phyloP scores from a whole-genome alignment of 2,329 filamentous ascomycete genomes.

The Aspergillus udagawae region DNA sequence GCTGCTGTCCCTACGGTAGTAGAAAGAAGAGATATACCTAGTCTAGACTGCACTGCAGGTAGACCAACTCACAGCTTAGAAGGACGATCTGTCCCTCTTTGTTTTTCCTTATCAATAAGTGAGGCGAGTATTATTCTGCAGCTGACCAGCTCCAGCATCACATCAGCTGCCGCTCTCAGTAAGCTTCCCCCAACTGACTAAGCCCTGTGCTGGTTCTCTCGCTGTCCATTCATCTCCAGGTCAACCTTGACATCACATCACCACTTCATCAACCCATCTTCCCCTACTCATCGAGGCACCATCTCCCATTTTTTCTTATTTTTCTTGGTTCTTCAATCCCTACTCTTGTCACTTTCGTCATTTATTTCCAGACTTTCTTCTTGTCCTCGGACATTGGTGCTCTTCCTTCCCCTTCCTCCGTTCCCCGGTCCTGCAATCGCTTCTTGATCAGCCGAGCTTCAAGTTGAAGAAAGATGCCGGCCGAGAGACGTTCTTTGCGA shows the following conservation, averaged over 20 bases:
- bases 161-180: conserved; percentile 9
- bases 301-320: conserved; percentile 20
- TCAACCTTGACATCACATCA: conserved; percentile 39
- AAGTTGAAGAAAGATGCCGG: conserved; percentile 42
- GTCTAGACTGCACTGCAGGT: too few relatives aligned
- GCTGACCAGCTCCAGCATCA: conserved; percentile 12
- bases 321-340: background rate
- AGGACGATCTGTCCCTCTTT: background rate
- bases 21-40: background rate
- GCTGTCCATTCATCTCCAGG: conserved; percentile 24
- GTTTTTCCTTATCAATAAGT: background rate
- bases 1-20: background rate
- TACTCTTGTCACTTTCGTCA: conserved; percentile 10
- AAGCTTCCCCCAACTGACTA: conserved; percentile 29
- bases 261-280: conserved; percentile 23
- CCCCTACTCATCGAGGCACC: conserved; percentile 7
- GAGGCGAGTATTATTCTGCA: conserved; percentile 10
- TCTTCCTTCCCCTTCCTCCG: conserved; percentile 23
- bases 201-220: conserved; percentile 30
- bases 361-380: conserved; percentile 14
- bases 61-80: too few relatives aligned
- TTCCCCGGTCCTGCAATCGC: conserved; percentile 22
- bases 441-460: conserved; percentile 28
- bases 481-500: conserved; percentile 44
- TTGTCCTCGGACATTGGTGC: conserved; percentile 13